phyloP scores from a whole-genome alignment of 371 early-diverging fungal species.

The Mortierella sp. region DNA sequence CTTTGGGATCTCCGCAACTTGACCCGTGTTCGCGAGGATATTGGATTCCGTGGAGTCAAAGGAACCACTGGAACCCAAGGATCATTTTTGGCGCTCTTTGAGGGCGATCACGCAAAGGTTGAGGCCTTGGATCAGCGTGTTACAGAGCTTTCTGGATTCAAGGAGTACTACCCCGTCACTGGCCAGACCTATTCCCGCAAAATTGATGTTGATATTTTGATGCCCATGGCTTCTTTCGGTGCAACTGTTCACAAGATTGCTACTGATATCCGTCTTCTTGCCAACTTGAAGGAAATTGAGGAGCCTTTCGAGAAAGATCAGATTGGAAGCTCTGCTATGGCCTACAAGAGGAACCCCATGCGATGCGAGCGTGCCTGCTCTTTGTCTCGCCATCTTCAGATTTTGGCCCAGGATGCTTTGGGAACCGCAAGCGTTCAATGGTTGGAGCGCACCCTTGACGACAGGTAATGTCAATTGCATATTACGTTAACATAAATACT shows the following conservation, averaged over 20 bases:
- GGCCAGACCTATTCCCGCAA: slow-evolving; percentile 99
- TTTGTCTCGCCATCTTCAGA: slow-evolving; percentile 95
- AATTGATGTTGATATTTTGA: slow-evolving; percentile 94
- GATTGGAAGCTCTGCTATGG: slow-evolving; percentile 98
- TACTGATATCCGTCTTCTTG: slow-evolving; percentile 96
- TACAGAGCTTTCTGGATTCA: slow-evolving; percentile 91
- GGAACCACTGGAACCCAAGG: slow-evolving; percentile 99
- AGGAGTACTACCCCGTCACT: slow-evolving; percentile 89
- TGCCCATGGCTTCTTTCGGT: slow-evolving; percentile 92
- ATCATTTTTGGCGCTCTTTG: slow-evolving; percentile 95
- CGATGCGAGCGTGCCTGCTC: slow-evolving; percentile 97
- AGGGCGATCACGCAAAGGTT: slow-evolving; percentile 95
- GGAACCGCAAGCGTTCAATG: slow-evolving; percentile 95
- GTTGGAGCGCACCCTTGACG: slow-evolving; percentile 98
- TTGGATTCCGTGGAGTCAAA: slow-evolving; percentile 97
- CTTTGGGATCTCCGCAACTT: slow-evolving; percentile 97
- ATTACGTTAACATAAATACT: too few species aligned
- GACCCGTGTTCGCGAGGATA: slow-evolving; percentile 87
- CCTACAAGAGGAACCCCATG: slow-evolving; percentile 99
- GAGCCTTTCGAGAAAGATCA: slow-evolving; percentile 99
- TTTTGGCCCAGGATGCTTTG: slow-evolving; percentile 89
- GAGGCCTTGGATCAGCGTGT: slow-evolving; percentile 92
- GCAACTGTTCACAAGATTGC: slow-evolving; percentile 98
- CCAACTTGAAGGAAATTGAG: slow-evolving; percentile 97
- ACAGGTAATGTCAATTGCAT: slow-evolving; percentile 65